Evolutionary conservation across 345 rosid species (phyloP), one percentile per base, ranked within the genome.

Genomic region (Populus deltoides): DNA sequence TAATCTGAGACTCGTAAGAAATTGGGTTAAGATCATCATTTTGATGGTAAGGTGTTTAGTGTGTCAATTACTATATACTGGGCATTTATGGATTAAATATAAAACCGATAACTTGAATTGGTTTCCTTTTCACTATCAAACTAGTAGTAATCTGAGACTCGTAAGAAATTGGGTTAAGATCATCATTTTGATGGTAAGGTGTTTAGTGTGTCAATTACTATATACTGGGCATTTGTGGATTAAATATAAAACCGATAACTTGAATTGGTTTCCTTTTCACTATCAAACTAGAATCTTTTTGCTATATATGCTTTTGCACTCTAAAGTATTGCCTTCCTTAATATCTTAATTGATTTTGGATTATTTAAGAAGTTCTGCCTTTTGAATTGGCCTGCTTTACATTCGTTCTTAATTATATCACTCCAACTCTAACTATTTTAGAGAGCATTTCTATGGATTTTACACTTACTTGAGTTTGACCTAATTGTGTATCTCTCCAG

Each of bases 401-500:
- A n/a, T 24, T n/a, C 24, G 15, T 9, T 3, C 15, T 3, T n/a
- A n/a, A 57, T 57, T 24, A 57, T 57, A 11, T n/a, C 27, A 57
- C 63, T 24, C 25, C 7, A 3, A 0, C 27, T 57, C 24, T 57
- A 1, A 57, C 63, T 57, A 9, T 57, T 57, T 9, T 8, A 59
- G 27, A 24, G 24, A 57, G 12, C 63, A 9, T 59, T 59, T 59
- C 61, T 53, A 41, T 17, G 7, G 24, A 43, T 7, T 71, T 68
- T 24, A 55, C 59, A 6, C 68, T 39, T 29, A 41, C 49, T 49
- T 27, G 11, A 38, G 77, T 65, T 29, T 74, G 27, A 57, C 53
- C 61, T 75, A 76, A 68, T 70, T 66, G 45, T 53, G n/a, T 82
- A 74, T 82, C 59, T 55, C 75, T 77, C 63, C 80, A 96, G 99